Evolutionary conservation across 2,329 filamentous ascomycete species (phyloP), one percentile per base, ranked within the genome.

Genomic region (Beauveria brongniartii): DNA sequence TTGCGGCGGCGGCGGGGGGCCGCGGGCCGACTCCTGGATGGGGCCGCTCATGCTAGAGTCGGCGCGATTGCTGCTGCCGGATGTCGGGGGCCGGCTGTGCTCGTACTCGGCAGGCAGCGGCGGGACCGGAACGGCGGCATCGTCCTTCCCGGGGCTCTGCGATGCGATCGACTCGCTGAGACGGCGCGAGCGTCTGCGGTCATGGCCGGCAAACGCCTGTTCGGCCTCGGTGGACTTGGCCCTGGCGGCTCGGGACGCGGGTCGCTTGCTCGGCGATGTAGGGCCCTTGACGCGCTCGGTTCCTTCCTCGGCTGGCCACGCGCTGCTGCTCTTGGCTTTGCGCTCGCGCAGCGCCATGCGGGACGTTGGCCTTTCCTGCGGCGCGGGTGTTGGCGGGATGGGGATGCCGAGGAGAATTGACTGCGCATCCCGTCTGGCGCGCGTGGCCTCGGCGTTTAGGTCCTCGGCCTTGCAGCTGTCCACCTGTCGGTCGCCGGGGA

Each of bases 381-480:
- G 65, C 12, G 70, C 67, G 1, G 70, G 66, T 8, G 59, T 61
- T 9, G 71, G 66, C 6, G 68, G 64, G 16, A 67, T 65, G 8
- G 69, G 65, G 5, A 68, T 64, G 5, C 71, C 71, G 37, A 70
- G 61, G 34, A 81, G 74, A 10, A 77, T 72, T 16, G 82, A 82
- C 68, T 88, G 84, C 6, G 85, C 82, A 65, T 93, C 90, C 67
- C 82, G 78, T 67, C 88, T 76, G 64, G 80, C 75, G 66, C 86
- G 75, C 59, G 82, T 83, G 24, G 85, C 85, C 69, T 90, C 86
- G 0, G 83, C 83, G 62, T 88, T 88, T 7, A 97, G 80, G 51
- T 97, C 92, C 66, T 95, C 90, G 9, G 87, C 82, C 37, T 80
- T 88, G 73, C 83, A 91, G 74, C 92, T 96, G 57, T 80, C 81